A percentile compares a stretch with the other conserved stretches of the same genome.
These are phyloP conservation scores for Ceratocystis variospora DNA, from an alignment of 2,329 filamentous ascomycete genomes.

Conservation along the genomic window DNA sequence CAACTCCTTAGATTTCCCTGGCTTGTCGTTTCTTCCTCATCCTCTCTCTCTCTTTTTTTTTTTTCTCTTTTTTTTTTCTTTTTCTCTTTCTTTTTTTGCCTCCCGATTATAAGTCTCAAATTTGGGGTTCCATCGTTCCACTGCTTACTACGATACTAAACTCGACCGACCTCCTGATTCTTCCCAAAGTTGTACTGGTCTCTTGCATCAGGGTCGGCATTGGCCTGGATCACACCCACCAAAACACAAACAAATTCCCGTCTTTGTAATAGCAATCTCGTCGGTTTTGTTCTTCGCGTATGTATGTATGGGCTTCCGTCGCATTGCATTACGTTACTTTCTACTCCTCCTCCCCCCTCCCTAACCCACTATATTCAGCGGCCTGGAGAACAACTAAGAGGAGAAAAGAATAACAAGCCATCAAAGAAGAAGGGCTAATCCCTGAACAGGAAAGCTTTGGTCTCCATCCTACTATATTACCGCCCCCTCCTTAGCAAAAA, in stretches of 20 bases:
- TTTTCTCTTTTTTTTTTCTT: background rate
- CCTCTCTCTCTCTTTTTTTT: too few species aligned
- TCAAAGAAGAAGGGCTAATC: background rate
- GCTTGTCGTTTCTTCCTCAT: background rate
- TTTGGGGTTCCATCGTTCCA: background rate
- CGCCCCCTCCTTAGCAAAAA: constrained; percentile 6
- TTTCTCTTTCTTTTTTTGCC: background rate
- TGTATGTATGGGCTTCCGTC: background rate
- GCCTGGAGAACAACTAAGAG: background rate
- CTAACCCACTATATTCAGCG: background rate
- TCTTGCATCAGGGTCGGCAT: background rate
- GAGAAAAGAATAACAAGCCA: background rate
- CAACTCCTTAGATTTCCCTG: background rate
- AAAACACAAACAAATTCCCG: background rate
- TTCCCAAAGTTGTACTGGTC: background rate
- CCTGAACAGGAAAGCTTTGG: constrained; percentile 3
- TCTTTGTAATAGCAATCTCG: background rate
- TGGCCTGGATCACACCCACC: background rate
- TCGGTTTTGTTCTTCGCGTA: background rate
- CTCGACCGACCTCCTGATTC: background rate
- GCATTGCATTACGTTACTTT: background rate
- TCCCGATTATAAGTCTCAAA: background rate
- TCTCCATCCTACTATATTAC: constrained; percentile 7
- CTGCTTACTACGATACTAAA: background rate
- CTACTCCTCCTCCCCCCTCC: background rate